Percentiles rank a stretch among this genome's conserved stretches.
Conservation (phyloP, 1,139 yeast genomes). For the Kodamaea derodonti region DNA sequence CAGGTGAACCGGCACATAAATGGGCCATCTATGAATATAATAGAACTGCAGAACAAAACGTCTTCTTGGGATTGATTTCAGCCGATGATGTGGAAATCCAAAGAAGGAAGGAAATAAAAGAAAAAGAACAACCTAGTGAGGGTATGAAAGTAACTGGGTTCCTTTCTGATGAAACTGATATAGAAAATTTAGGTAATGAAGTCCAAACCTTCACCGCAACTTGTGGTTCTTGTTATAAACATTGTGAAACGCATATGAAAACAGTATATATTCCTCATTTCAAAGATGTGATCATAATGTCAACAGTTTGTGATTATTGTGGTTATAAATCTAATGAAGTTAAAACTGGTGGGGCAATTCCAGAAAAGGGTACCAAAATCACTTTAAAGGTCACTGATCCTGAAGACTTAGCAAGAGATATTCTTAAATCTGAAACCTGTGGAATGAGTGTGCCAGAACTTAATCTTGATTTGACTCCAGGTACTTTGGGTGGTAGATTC, state of each 20-base stretch:
- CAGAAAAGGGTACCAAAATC: slow-evolving; percentile 75
- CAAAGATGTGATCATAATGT: slow-evolving; percentile 95
- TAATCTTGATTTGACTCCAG: slow-evolving; percentile 86
- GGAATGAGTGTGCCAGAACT: slow-evolving; percentile 83
- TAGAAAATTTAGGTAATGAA: slow-evolving; percentile 81
- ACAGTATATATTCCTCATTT: slow-evolving; percentile 95
- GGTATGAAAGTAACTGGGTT: slow-evolving; percentile 46
- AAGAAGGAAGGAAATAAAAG: slow-evolving; percentile 36
- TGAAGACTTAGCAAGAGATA: slow-evolving; percentile 92
- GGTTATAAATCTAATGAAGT: slow-evolving; percentile 98
- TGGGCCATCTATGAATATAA: slow-evolving; percentile 85
- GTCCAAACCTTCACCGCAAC: slow-evolving; percentile 91
- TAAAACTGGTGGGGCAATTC: slow-evolving; percentile 96
- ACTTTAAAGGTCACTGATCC: slow-evolving; percentile 79
- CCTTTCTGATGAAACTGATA: slow-evolving; percentile 67
- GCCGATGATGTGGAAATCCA: slow-evolving; percentile 69
- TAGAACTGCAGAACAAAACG: slow-evolving; percentile 87
- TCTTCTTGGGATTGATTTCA: slow-evolving; percentile 78
- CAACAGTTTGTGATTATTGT: slow-evolving; percentile 87
- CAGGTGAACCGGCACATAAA: slow-evolving; percentile 85
- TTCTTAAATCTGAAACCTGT: slow-evolving; percentile 92
- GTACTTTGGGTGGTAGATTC: slow-evolving; percentile 96
- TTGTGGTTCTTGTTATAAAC: slow-evolving; percentile 82
- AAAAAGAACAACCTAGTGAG: slow-evolving; percentile 16
- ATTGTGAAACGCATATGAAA: slow-evolving; percentile 94